Evolutionary conservation across 352 stramenopile species (phyloP).

Genomic region (Phytophthora palmivora): DNA sequence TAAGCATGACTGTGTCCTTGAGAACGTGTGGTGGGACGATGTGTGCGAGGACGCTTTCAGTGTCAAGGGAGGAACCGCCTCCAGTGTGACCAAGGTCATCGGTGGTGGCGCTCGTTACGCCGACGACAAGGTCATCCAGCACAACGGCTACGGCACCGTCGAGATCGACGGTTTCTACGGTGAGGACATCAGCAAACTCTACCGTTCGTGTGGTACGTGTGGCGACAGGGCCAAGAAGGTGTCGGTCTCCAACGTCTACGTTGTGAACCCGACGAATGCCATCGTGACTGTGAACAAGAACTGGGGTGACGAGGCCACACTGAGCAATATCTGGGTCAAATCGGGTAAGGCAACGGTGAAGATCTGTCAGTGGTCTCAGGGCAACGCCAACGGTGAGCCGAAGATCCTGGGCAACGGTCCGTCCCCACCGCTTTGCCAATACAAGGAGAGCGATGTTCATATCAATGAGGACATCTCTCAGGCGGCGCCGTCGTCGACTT

Average conservation of each 20-base stretch:
- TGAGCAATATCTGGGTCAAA: constrained; percentile 43
- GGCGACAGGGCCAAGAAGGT: constrained; percentile 37
- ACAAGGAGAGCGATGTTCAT: constrained; percentile 30
- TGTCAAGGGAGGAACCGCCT: no score
- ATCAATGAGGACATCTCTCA: constrained; percentile 31
- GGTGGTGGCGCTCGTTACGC: no score
- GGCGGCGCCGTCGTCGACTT: not conserved
- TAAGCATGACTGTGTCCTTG: no score
- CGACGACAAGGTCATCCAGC: no score
- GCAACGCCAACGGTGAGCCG: constrained; percentile 20
- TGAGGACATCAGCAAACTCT: constrained; percentile 22
- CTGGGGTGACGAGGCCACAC: no score
- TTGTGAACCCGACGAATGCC: constrained; percentile 43
- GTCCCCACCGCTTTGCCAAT: constrained; percentile 22
- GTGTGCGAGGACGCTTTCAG: no score
- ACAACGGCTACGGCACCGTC: constrained; percentile 9
- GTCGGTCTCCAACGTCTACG: constrained; percentile 40
- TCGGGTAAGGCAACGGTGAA: constrained; percentile 22
- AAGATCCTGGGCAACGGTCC: constrained; percentile 32
- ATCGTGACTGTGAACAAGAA: constrained; percentile 54
- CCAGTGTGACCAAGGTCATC: no score
- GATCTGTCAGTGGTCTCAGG: constrained; percentile 40
- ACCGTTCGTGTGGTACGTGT: constrained; percentile 41
- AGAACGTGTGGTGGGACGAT: no score
- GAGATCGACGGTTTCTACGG: constrained; percentile 13